Evolutionary conservation across 257 asterid species (phyloP).

Genomic region (Echium plantagineum): DNA sequence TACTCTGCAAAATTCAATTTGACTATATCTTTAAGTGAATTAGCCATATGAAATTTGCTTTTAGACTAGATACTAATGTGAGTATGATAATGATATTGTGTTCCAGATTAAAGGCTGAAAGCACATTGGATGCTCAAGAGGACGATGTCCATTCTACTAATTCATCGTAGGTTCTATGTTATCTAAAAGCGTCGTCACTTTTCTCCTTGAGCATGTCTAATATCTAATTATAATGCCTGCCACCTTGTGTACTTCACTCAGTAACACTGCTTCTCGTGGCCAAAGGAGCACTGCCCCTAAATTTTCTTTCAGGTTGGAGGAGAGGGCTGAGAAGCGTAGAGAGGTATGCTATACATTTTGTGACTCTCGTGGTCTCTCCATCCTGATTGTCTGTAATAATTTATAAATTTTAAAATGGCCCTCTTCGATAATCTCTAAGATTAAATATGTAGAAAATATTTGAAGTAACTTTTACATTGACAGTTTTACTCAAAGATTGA

Average conservation of each 20-base stretch:
- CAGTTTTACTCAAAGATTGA: conserved; percentile 83
- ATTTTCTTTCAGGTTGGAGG: conserved; percentile 64
- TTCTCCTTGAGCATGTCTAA: not conserved
- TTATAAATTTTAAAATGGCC: not conserved
- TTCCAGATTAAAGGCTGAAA: conserved; percentile 19
- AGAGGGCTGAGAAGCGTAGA: conserved; percentile 73
- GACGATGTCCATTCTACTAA: conserved; percentile 59
- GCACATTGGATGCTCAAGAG: conserved; percentile 24
- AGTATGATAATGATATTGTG: not conserved
- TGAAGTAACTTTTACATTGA: not conserved
- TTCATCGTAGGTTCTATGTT: conserved; percentile 43
- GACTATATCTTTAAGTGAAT: not conserved
- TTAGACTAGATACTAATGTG: not conserved
- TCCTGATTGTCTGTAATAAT: not conserved
- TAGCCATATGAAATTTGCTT: too few relatives aligned
- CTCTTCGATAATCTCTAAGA: not conserved
- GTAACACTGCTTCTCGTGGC: conserved; percentile 38
- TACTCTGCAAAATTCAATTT: not conserved
- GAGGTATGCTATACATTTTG: conserved; percentile 31
- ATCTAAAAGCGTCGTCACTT: conserved; percentile 1
- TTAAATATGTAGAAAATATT: not conserved
- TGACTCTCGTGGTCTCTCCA: not conserved
- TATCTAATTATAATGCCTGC: conserved; percentile 1
- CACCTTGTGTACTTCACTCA: conserved; percentile 17
- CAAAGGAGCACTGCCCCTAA: conserved; percentile 35